These are phyloP conservation scores for Penicillium psychrofluorescens DNA, from an alignment of 495 filamentous ascomycete species.

Conservation along the genomic window DNA sequence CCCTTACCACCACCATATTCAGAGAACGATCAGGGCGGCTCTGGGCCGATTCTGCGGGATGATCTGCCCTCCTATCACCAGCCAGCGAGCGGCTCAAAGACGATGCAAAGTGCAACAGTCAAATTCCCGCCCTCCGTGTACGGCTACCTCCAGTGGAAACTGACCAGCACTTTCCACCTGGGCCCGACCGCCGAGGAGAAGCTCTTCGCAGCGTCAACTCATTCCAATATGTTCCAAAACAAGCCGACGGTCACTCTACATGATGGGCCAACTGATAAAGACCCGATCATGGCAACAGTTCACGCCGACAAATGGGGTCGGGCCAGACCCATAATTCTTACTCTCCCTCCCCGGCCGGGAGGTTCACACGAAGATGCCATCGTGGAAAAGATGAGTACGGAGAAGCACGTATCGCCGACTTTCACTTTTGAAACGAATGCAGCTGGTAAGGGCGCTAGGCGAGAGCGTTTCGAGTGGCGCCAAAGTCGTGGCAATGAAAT, in stretches of 20 bases:
- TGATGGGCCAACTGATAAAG: conserved; percentile 4
- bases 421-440: conserved; percentile 3
- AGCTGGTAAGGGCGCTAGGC: background rate
- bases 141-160: conserved; percentile 11
- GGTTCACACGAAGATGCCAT: background rate
- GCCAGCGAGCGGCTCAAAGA: background rate
- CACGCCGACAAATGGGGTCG: conserved; percentile 1
- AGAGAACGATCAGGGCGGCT: too few species aligned
- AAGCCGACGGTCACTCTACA: conserved; percentile 3
- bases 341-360: background rate
- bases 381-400: background rate
- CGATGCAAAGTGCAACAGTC: conserved; percentile 1
- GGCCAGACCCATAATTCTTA: background rate
- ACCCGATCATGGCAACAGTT: conserved; percentile 2
- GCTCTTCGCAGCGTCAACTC: conserved; percentile 4
- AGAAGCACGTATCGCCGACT: background rate
- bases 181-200: conserved; percentile 11
- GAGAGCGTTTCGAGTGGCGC: conserved; percentile 10
- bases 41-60: too few species aligned
- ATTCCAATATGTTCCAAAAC: background rate
- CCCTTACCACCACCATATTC: too few species aligned
- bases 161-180: conserved; percentile 9
- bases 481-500: conserved; percentile 9
- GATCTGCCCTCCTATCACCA: too few species aligned
- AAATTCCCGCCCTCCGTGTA: conserved; percentile 10